Base-by-base conservation (phyloP, 495 filamentous ascomycete species). In the Choiromyces venosus region DNA sequence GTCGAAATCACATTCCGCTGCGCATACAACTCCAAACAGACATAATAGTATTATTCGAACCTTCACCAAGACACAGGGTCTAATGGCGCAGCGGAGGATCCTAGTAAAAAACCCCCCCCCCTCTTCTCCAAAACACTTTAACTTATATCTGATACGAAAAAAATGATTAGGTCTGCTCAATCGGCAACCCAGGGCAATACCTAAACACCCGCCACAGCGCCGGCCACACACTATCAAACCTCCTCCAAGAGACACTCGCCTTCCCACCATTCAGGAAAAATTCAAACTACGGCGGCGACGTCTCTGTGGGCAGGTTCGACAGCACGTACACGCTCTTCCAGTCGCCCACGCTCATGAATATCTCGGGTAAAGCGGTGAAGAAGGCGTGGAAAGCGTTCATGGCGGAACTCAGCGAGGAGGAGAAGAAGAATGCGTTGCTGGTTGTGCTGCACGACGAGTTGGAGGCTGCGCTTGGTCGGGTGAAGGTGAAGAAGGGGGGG, bases 371-470 rank as follows among this genome's bases (percentile, higher is more conserved):
- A 16, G 89, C 85, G 82, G 78, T 89, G n/a, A 79, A 82, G 4
- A 80, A 76, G 82, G 84, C 84, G 75, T 82, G 83, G 82, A 85
- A 69, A 77, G 76, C 70, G 66, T 87, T 69, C 36, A 75, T 84
- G 9, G 42, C 71, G 0, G 83, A 87, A 36, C 77, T 87, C 0
- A 81, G 81, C n/a, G 56, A 69, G 66, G 80, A 83, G 65, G 76
- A 82, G 36, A 75, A 78, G 29, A 71, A 80, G 75, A 69, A 73
- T 18, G 83, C 85, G 36, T 84, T 84, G 0, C 83, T 97, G 21
- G 87, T 96, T 4, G 83, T 97, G 2, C 83, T 97, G 37, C 92
- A 97, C 82, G 93, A 97, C 78, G 93, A 96, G 79, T 82, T 97
- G 12, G 93, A 97, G 80, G 85, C 86, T 65, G 83, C 85, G 36